Conservation (phyloP, 2,329 filamentous ascomycete species). For the Gaeumannomyces tritici region DNA sequence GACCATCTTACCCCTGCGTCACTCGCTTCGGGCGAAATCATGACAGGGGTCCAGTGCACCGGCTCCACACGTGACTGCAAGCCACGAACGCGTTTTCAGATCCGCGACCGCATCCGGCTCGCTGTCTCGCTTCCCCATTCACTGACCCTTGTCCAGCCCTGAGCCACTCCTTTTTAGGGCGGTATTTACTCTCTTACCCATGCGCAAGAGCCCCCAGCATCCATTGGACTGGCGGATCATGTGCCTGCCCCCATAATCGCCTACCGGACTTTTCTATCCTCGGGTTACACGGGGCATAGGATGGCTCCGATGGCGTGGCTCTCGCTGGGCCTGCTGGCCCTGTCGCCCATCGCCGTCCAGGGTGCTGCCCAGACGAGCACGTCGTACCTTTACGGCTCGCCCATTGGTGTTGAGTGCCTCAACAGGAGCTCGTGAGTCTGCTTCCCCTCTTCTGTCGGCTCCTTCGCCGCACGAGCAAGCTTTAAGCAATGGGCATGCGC, state of each 20-base stretch:
- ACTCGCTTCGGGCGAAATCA: neutral
- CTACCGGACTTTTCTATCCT: neutral
- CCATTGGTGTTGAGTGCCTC: slow-evolving; percentile 63
- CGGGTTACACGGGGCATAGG: neutral
- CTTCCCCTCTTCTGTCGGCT: neutral
- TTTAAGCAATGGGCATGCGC: neutral
- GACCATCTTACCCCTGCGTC: neutral
- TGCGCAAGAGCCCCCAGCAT: neutral
- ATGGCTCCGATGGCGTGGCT: slow-evolving; percentile 4
- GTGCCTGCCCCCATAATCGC: neutral
- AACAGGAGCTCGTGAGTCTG: slow-evolving; percentile 60
- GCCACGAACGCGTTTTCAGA: neutral
- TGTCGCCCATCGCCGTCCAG: slow-evolving; percentile 7
- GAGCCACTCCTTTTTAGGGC: neutral
- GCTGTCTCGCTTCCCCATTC: neutral
- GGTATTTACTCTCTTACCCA: neutral
- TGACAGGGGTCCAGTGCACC: too few relatives aligned
- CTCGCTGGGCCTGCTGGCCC: slow-evolving; percentile 1
- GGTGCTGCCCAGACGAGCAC: slow-evolving; percentile 36
- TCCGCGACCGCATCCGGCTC: neutral
- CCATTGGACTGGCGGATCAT: neutral
- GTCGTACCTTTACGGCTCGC: slow-evolving; percentile 56
- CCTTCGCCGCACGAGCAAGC: neutral
- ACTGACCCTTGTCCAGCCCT: neutral
- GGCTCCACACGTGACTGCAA: neutral